Base-by-base conservation (phyloP, 2,329 filamentous ascomycete species). In the Nannizzia gypsea region DNA sequence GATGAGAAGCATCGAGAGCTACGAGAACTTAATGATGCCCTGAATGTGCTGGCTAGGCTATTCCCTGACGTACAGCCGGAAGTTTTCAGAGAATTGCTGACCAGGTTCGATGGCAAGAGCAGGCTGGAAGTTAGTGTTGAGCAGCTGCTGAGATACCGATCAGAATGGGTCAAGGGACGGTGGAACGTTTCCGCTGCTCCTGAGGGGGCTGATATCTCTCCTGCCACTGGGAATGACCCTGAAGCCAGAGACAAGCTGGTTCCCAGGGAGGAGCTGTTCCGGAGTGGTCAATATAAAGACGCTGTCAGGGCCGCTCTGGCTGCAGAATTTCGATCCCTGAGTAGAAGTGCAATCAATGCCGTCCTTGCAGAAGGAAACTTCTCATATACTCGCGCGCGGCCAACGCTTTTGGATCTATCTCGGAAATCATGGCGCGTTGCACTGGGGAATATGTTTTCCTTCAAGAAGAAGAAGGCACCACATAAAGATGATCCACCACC, bases 311-410 rank as follows among this genome's bases (percentile, higher is more conserved):
- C 63, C 31, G 65, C 66, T n/a, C 65, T 78, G 52, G 63, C 64
- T 34, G 73, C 73, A 59, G 77, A 79, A 63, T 79, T 78, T 64
- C 71, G 68, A 58, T 66, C 66, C 1, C 62, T 78, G 46, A 77
- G 72, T 62, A 72, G 69, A 61, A 78, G 75, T 65, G 71, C 73
- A 0, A 66, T 79, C 11, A 74, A 77, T 28, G 77, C 72, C 17
- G 76, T 79, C 6, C 66, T 79, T 24, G 77, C 77, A 2, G 77
- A 79, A 62, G 72, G 71, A 31, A 79, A 79, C 60, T 76, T 73
- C 61, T 76, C 73, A 28, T 79, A 79, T 59, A 66, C 67, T 6
- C 67, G 70, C 11, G 75, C 76, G 8, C 68, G 77, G 13, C 75
- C 76, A 22, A 75, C 68, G 3, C 66, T 79, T 5, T 71, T 70